Conservation (phyloP, 768 basidiomycete genomes). For the Amanita phalloides region DNA sequence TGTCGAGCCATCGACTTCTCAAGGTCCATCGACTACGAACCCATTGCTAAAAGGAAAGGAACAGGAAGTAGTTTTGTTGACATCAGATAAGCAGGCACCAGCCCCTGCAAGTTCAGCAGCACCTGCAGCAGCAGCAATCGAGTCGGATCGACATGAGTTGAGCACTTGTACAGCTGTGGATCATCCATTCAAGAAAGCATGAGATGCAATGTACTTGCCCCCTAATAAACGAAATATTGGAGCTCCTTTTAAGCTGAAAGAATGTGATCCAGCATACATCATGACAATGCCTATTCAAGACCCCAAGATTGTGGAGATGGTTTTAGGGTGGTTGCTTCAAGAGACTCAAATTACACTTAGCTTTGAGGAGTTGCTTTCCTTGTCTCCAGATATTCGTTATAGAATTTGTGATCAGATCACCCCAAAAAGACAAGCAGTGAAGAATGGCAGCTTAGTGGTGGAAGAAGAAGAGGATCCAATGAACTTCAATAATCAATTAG, state of each 20-base stretch:
- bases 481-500: too few relatives aligned
- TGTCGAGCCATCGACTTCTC: too few relatives aligned
- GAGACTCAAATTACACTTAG: conserved; percentile 10
- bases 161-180: neutral
- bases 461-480: neutral
- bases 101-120: too few relatives aligned
- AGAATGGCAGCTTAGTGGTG: neutral
- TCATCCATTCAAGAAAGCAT: conserved; percentile 10
- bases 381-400: conserved; percentile 12
- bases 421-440: conserved; percentile 1
- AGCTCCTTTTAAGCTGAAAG: conserved; percentile 5
- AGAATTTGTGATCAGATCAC: conserved; percentile 11
- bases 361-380: conserved; percentile 10
- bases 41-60: too few relatives aligned
- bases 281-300: conserved; percentile 12
- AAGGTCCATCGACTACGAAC: too few relatives aligned
- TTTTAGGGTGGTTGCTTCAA: conserved; percentile 11
- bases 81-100: too few relatives aligned
- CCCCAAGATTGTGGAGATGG: conserved; percentile 4
- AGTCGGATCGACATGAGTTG: neutral
- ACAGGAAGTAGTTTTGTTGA: too few relatives aligned
- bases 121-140: neutral
- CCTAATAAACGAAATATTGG: conserved; percentile 8
- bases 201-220: conserved; percentile 11
- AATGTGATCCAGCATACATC: conserved; percentile 10